A percentile compares a stretch with the other conserved stretches of the same genome.
phyloP scores from a whole-genome alignment of 805 yeast species.

The Ogataea wickerhamii region DNA sequence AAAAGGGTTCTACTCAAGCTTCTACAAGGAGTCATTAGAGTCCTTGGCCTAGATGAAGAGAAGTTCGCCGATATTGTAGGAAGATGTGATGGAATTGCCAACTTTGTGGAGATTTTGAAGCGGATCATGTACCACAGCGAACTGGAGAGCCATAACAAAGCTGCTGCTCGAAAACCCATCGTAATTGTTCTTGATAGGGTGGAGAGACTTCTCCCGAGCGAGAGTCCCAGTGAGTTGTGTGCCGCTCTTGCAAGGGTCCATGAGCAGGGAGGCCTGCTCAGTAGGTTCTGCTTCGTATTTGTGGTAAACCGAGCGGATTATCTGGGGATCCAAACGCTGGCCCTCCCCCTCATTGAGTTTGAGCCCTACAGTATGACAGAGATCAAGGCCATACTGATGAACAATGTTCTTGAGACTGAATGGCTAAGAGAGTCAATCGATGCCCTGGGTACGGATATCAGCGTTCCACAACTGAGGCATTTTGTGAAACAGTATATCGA shows the following conservation, averaged over 20 bases:
- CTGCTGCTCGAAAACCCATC: slow-evolving; percentile 29
- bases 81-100: slow-evolving; percentile 40
- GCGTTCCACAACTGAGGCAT: slow-evolving; percentile 8
- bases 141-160: not conserved
- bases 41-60: slow-evolving; percentile 7
- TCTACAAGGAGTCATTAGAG: slow-evolving; percentile 29
- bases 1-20: slow-evolving; percentile 41
- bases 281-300: slow-evolving; percentile 36
- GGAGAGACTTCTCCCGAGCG: slow-evolving; percentile 36
- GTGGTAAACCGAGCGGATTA: slow-evolving; percentile 40
- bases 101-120: slow-evolving; percentile 40
- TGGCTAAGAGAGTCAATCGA: slow-evolving; percentile 10
- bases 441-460: slow-evolving; percentile 6
- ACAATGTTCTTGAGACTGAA: slow-evolving; percentile 10
- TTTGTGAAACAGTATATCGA: slow-evolving; percentile 37
- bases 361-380: slow-evolving; percentile 36
- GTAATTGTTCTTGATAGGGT: slow-evolving; percentile 46
- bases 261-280: slow-evolving; percentile 35
- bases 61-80: slow-evolving; percentile 17
- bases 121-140: slow-evolving; percentile 25
- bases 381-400: slow-evolving; percentile 34
- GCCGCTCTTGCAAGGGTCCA: slow-evolving; percentile 40
- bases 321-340: slow-evolving; percentile 34
- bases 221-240: slow-evolving; percentile 36
- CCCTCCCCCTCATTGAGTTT: slow-evolving; percentile 41